phyloP scores from a whole-genome alignment of 176 grass and related monocot genomes.

The maize (Zea mays) region DNA sequence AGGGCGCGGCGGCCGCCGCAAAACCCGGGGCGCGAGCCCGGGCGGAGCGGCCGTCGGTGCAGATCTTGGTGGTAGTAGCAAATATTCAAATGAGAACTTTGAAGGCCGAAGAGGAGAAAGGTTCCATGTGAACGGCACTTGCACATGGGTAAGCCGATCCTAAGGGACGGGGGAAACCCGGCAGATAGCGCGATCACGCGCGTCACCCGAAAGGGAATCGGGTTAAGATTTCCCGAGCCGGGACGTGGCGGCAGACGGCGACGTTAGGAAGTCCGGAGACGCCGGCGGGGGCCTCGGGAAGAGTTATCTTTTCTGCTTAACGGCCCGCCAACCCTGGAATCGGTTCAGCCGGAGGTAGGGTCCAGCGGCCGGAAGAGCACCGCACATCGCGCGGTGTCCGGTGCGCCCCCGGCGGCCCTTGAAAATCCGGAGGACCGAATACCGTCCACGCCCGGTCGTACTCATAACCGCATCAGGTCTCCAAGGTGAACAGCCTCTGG shows the following conservation, averaged over 20 bases:
- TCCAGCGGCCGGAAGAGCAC: no score
- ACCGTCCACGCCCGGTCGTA: conserved; percentile 41
- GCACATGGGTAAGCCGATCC: conserved; percentile 70
- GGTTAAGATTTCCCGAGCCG: no score
- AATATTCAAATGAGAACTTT: conserved; percentile 92
- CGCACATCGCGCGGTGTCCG: no score
- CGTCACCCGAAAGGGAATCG: no score
- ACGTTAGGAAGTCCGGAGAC: no score
- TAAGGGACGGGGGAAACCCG: conserved; percentile 43
- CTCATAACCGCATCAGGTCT: neutral
- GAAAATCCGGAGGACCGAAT: conserved; percentile 38
- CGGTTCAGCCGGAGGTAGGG: no score
- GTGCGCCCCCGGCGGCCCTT: conserved; percentile 41
- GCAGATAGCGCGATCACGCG: conserved; percentile 9
- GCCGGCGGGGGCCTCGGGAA: no score
- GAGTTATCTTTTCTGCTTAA: no score
- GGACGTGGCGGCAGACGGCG: no score
- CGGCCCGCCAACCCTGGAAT: no score
- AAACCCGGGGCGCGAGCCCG: conserved; percentile 61
- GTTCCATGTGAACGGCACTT: conserved; percentile 85
- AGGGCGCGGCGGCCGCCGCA: conserved; percentile 54
- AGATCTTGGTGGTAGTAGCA: conserved; percentile 82
- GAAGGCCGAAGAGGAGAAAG: conserved; percentile 81
- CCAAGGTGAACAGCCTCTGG: neutral
- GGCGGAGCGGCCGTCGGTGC: conserved; percentile 58